Percentiles rank a stretch among this genome's conserved stretches.
Evolutionary conservation across 177 flowering plant species (phyloP).

Genomic region (Vitis hybrid): DNA sequence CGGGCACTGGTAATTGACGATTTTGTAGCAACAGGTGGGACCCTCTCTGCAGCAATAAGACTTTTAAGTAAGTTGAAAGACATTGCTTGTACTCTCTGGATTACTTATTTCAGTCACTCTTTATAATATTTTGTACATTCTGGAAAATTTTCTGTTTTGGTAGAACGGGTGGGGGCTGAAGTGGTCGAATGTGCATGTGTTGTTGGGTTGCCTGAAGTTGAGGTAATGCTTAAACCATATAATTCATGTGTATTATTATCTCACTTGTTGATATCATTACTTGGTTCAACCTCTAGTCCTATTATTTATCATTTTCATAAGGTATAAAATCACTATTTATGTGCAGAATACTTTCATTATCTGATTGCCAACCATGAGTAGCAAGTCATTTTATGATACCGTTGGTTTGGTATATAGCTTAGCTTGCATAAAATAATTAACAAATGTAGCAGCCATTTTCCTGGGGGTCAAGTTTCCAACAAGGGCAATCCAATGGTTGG

Average conservation of each 20-base stretch:
- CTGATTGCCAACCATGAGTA: too few species aligned
- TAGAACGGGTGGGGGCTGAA: constrained; percentile 79
- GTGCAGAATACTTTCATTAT: too few species aligned
- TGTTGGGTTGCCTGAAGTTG: constrained; percentile 69
- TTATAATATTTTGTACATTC: neutral
- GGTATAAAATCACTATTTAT: too few species aligned
- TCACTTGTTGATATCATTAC: neutral
- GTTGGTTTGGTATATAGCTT: too few species aligned
- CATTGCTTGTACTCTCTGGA: too few species aligned
- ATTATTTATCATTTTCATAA: too few species aligned
- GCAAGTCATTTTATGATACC: too few species aligned
- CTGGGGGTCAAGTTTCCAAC: neutral
- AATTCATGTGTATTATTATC: neutral
- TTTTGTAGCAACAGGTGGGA: constrained; percentile 94
- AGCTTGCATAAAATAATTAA: neutral
- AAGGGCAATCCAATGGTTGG: neutral
- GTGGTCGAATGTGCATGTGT: constrained; percentile 94
- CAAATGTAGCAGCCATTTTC: neutral
- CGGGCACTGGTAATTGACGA: constrained; percentile 80
- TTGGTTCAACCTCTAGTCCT: neutral
- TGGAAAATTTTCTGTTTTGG: constrained; percentile 8
- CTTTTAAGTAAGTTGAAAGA: constrained; percentile 56
- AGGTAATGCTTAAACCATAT: constrained; percentile 38
- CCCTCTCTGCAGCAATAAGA: constrained; percentile 77
- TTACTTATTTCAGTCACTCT: neutral